A percentile compares a stretch with the other conserved stretches of the same genome.
Evolutionary conservation across 768 basidiomycete species (phyloP).

Genomic region (Kondoa subrosea): DNA sequence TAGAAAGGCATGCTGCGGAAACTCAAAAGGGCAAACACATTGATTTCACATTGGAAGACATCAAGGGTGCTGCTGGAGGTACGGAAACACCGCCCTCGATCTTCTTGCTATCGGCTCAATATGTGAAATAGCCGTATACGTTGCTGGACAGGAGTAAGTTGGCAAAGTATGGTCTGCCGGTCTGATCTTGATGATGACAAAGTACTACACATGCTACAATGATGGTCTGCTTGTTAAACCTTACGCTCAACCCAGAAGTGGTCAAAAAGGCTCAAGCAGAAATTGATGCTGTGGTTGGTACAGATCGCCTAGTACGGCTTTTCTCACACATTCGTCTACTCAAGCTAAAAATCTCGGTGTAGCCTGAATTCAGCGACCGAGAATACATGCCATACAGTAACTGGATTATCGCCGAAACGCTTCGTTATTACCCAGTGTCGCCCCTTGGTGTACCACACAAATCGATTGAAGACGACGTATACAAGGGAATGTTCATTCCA

Average conservation of each 20-base stretch:
- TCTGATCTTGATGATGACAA: neutral
- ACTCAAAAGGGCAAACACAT: neutral
- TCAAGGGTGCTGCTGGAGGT: conserved; percentile 4
- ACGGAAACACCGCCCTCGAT: too few species aligned
- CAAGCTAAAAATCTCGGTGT: neutral
- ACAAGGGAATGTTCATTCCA: conserved; percentile 4
- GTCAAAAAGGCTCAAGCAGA: conserved; percentile 2
- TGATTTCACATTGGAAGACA: conserved; percentile 5
- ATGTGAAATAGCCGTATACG: too few species aligned
- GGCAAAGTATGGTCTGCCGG: neutral
- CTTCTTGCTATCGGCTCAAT: too few species aligned
- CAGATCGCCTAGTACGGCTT: neutral
- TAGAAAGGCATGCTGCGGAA: neutral
- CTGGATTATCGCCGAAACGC: neutral
- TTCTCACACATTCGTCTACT: neutral
- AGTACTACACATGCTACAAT: neutral
- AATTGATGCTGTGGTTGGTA: neutral
- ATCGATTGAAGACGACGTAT: neutral
- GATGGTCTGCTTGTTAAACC: conserved; percentile 4
- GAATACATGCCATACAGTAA: neutral
- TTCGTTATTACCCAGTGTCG: neutral
- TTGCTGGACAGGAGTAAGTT: conserved; percentile 9
- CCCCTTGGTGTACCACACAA: conserved; percentile 6
- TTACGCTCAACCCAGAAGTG: conserved; percentile 1
- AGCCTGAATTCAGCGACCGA: neutral